These are phyloP conservation scores for Datura wrightii DNA, from an alignment of 257 asterid species.

Conservation along the genomic window DNA sequence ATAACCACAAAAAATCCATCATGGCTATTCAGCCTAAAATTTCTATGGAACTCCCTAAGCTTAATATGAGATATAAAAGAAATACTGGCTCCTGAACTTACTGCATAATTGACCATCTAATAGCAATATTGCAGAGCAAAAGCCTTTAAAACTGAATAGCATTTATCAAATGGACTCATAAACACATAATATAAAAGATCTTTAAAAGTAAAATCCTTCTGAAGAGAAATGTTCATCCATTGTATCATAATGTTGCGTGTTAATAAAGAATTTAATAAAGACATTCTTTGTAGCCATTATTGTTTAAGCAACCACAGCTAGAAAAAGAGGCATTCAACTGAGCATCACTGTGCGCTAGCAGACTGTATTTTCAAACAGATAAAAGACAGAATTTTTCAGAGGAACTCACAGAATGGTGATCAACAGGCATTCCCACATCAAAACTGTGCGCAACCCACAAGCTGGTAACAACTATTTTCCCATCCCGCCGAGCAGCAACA, in stretches of 20 bases:
- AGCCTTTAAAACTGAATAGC: constrained; percentile 18
- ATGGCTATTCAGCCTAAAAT: background rate
- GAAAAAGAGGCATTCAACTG: background rate
- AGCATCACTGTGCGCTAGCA: background rate
- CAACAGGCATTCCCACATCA: constrained; percentile 66
- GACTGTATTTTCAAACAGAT: constrained; percentile 5
- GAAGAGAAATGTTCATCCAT: background rate
- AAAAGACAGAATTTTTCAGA: background rate
- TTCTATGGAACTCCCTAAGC: background rate
- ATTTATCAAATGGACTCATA: background rate
- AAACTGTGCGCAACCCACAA: constrained; percentile 88
- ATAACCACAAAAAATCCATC: background rate
- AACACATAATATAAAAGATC: background rate
- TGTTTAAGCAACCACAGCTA: background rate
- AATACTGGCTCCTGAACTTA: background rate
- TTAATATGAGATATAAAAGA: background rate
- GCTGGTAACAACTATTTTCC: constrained; percentile 71
- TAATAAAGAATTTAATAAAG: background rate
- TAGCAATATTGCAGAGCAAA: constrained; percentile 6
- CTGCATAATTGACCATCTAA: background rate
- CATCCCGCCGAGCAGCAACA: constrained; percentile 73
- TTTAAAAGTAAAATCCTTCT: too few species aligned
- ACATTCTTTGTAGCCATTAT: background rate
- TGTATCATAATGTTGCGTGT: background rate
- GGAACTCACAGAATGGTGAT: constrained; percentile 62